Evolutionary conservation across 2,329 filamentous ascomycete genomes (phyloP).

Genomic region (Aspergillus bombycis): DNA sequence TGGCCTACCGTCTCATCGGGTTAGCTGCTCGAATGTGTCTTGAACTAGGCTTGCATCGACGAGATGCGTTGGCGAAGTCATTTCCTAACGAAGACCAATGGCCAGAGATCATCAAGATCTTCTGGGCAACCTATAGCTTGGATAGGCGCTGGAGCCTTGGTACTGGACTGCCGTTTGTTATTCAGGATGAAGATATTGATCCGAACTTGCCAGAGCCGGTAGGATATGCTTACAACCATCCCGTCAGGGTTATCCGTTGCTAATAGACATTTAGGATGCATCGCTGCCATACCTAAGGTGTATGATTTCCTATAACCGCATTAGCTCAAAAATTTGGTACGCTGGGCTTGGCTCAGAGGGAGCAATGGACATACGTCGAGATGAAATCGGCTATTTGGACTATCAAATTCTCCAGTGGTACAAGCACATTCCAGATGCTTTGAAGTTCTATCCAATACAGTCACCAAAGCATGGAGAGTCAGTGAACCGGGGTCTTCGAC

Average conservation of each 20-base stretch:
- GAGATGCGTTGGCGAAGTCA: slow-evolving; percentile 68
- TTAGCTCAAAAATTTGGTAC: slow-evolving; percentile 85
- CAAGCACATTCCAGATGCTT: slow-evolving; percentile 66
- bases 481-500: slow-evolving; percentile 67
- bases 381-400: slow-evolving; percentile 80
- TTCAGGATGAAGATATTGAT: slow-evolving; percentile 86
- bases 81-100: slow-evolving; percentile 72
- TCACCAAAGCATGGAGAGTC: slow-evolving; percentile 50
- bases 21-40: slow-evolving; percentile 78
- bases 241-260: not conserved
- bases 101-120: slow-evolving; percentile 69
- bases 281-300: slow-evolving; percentile 72
- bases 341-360: slow-evolving; percentile 72
- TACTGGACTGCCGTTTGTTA: slow-evolving; percentile 82
- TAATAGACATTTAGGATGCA: slow-evolving; percentile 38
- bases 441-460: slow-evolving; percentile 65
- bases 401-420: slow-evolving; percentile 88
- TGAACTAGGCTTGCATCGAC: slow-evolving; percentile 80
- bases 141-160: slow-evolving; percentile 88
- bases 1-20: slow-evolving; percentile 86
- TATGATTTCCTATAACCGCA: slow-evolving; percentile 82
- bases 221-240: slow-evolving; percentile 26
- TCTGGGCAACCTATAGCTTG: slow-evolving; percentile 85
- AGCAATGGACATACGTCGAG: slow-evolving; percentile 67
- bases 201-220: slow-evolving; percentile 78